These are phyloP conservation scores for Sclerotinia nivalis DNA, from an alignment of 2,329 filamentous ascomycete genomes.

Conservation along the genomic window DNA sequence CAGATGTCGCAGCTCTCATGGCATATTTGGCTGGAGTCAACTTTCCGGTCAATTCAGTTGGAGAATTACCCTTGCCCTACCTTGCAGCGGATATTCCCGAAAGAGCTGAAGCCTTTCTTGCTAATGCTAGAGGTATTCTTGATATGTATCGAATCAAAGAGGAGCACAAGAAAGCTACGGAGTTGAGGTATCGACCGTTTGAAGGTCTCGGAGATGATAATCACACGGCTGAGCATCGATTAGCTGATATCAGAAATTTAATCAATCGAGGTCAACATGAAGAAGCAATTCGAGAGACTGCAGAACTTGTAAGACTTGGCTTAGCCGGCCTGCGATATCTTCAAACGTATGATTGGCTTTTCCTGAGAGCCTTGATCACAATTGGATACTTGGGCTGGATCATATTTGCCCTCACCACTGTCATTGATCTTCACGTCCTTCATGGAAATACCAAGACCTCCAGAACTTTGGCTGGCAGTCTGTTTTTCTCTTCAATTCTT, in stretches of 20 bases:
- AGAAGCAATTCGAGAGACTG: conserved; percentile 76
- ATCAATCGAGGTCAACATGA: conserved; percentile 69
- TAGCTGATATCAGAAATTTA: conserved; percentile 65
- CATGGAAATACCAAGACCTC: conserved; percentile 66
- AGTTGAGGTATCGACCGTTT: conserved; percentile 78
- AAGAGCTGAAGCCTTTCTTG: conserved; percentile 81
- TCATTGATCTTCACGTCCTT: conserved; percentile 84
- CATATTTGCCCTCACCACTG: conserved; percentile 83
- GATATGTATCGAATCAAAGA: conserved; percentile 98
- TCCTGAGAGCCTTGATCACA: conserved; percentile 85
- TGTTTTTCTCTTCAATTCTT: conserved; percentile 75
- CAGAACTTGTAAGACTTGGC: conserved; percentile 72
- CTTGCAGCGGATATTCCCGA: conserved; percentile 69
- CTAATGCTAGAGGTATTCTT: conserved; percentile 82
- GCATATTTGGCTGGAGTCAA: conserved; percentile 84
- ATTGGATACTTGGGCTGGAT: conserved; percentile 95
- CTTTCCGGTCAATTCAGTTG: conserved; percentile 95
- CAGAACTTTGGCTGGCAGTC: conserved; percentile 58
- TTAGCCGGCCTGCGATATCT: conserved; percentile 87
- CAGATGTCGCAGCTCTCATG: conserved; percentile 94
- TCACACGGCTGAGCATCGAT: conserved; percentile 64
- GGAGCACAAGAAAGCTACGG: conserved; percentile 71
- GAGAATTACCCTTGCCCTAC: conserved; percentile 83
- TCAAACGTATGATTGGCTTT: conserved; percentile 98
- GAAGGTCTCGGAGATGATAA: conserved; percentile 67